A percentile compares a stretch with the other conserved stretches of the same genome.
These are phyloP conservation scores for Acacia confusa DNA, from an alignment of 306 rosid species.

Conservation along the genomic window DNA sequence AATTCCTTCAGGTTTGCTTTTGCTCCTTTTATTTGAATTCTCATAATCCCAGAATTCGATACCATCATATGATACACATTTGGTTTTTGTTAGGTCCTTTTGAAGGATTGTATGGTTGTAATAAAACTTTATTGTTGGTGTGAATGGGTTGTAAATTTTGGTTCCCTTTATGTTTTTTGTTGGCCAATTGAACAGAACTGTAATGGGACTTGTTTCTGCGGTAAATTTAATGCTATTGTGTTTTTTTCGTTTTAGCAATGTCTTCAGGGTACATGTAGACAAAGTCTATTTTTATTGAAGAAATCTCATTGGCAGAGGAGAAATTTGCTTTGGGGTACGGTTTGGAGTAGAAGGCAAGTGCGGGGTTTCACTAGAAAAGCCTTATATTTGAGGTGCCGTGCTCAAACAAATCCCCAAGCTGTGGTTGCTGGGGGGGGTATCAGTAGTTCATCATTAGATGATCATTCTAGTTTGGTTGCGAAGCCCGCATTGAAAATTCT, in stretches of 20 bases:
- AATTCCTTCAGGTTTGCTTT: slow-evolving; percentile 46
- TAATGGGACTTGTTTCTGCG: background rate
- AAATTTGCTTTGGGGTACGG: slow-evolving; percentile 46
- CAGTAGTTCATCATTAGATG: slow-evolving; percentile 46
- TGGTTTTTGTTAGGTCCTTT: background rate
- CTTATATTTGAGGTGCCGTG: slow-evolving; percentile 48
- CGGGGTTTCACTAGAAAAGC: slow-evolving; percentile 36
- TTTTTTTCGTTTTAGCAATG: background rate
- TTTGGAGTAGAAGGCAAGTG: slow-evolving; percentile 3
- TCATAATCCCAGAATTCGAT: background rate
- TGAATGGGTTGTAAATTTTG: background rate
- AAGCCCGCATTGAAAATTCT: slow-evolving; percentile 50
- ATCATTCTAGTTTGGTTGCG: slow-evolving; percentile 45
- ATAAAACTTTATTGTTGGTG: background rate
- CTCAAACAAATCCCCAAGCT: slow-evolving; percentile 53
- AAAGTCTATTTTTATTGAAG: slow-evolving; percentile 36
- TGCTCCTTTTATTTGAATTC: background rate
- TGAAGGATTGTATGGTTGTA: background rate
- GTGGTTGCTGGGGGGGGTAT: slow-evolving; percentile 52
- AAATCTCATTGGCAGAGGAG: slow-evolving; percentile 30
- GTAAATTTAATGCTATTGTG: background rate
- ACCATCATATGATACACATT: background rate
- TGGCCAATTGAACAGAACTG: background rate
- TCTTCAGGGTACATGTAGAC: slow-evolving; percentile 39
- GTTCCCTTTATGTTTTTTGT: background rate